Evolutionary conservation across 2,329 filamentous ascomycete species (phyloP), one percentile per base, ranked within the genome.

Genomic region (Fusarium sacchari): DNA sequence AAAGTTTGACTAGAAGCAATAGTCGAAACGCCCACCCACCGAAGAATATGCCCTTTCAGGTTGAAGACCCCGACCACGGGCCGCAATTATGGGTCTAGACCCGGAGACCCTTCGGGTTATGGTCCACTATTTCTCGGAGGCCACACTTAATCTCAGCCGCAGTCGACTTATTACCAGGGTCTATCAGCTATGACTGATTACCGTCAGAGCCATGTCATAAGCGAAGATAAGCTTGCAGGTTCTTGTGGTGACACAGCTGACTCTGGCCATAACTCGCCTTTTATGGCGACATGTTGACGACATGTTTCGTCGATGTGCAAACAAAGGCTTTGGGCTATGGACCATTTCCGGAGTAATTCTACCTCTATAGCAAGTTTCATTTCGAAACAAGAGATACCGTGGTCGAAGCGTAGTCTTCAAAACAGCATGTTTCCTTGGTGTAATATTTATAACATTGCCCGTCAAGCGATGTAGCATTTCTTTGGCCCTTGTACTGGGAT

Each of bases 51-150:
- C 47, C 64, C 24, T 42, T 53, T 43, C 12, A 39, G n/a, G 46
- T 36, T 47, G 47, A 34, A 30, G 32, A 49, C 28, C 58, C 66
- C 28, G 53, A 17, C 53, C 26, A 58, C 67, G 63, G 71, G 67
- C 71, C 71, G 71, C 59, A 73, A 56, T 68, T 72, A 64, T 74
- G 72, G 72, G 60, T 40, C 61, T 68, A 44, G 64, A 50, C 64
- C 50, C 63, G 67, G 53, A 39, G 53, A 43, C 30, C 56, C 36
- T 34, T 14, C 57, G 40, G 50, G 28, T 39, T 7, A 18, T 14
- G 43, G 22, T 17, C 71, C 71, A 73, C 70, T 57, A 39, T 55
- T 64, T 49, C 56, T 47, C 66, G 52, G 67, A 56, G 49, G 55
- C 55, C 58, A 69, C 44, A 47, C 22, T 53, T 28, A 46, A 17